Evolutionary conservation across 208 protist species (phyloP), one percentile per base, ranked within the genome.

Genomic region (Borovskyia barvae): DNA sequence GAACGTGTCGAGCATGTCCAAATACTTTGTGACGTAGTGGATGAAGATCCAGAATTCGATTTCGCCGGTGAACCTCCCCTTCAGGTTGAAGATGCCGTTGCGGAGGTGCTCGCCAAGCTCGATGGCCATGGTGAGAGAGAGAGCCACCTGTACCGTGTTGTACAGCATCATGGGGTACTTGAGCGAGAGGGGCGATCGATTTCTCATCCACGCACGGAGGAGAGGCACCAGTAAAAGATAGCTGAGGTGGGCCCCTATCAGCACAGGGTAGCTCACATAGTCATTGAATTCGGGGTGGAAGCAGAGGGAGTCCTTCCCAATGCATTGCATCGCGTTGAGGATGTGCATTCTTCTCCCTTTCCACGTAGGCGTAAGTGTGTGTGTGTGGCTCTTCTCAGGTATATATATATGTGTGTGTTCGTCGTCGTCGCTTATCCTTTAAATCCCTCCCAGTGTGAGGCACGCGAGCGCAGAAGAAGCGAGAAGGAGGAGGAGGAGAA

Each of bases 1-100:
- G 37, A 90, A 50, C 2, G 91, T 94, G 70, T 96, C 91, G 48
- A 93, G 86, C 75, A 89, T 91, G 57, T 96, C 90, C 2, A 96
- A 39, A 49, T 77, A 95, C 70, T 96, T 96, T 5, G 84, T 92
- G 14, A 80, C 59, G 74, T 91, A 95, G 71, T 96, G 92, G 17
- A 94, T 60, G 22, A 93, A 83, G 32, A 94, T 74, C 79, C 90
- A 94, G 22, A 78, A 92, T 69, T 95, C 89, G 54, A 85, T 79
- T 7, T 41, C 46, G 15, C 62, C 12, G 39, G 62, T 82, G 77
- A 94, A 97, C 55, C 50, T 42, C 17, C 75, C 77, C 60, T 82
- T 85, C 48, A 95, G 32, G 70, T 83, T 87, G 75, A 95, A 97
- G 40, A 93, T 9, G 17, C 79, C 71, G 25, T 74, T 74, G 39